These are phyloP conservation scores for Mycosarcoma maydis DNA, from an alignment of 1,284 basidiomycete genomes.

Conservation along the genomic window DNA sequence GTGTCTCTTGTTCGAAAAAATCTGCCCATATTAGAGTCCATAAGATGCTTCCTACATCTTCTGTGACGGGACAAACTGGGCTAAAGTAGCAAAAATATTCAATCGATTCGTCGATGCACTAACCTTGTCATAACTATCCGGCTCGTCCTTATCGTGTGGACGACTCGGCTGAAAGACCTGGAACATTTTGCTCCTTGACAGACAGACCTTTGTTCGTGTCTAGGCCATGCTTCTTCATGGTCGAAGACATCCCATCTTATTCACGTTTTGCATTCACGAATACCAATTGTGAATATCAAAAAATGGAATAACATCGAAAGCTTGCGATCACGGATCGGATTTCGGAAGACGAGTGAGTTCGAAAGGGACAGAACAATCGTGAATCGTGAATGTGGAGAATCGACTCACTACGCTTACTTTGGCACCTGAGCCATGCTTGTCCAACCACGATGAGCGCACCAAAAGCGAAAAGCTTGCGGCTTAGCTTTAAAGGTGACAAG, in stretches of 20 bases:
- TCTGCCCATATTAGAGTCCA: constrained; percentile 9
- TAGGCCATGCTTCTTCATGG: too few relatives aligned
- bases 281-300: too few relatives aligned
- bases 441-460: constrained; percentile 19
- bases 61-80: constrained; percentile 17
- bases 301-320: too few relatives aligned
- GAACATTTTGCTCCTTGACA: constrained; percentile 11
- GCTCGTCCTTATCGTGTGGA: constrained; percentile 21
- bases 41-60: constrained; percentile 11
- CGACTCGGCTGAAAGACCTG: constrained; percentile 38
- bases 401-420: too few relatives aligned
- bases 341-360: too few relatives aligned
- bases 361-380: too few relatives aligned
- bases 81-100: constrained; percentile 3
- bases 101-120: constrained; percentile 12
- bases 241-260: too few relatives aligned
- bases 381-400: background rate
- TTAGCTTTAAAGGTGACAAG: constrained; percentile 52
- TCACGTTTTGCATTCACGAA: too few relatives aligned
- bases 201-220: too few relatives aligned
- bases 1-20: background rate
- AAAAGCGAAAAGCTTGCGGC: constrained; percentile 25
- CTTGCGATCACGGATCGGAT: too few relatives aligned
- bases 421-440: constrained; percentile 1
- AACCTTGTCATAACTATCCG: constrained; percentile 43